Evolutionary conservation across 2,329 filamentous ascomycete genomes (phyloP), one percentile per base, ranked within the genome.

Genomic region (Triangularia verruculosa): DNA sequence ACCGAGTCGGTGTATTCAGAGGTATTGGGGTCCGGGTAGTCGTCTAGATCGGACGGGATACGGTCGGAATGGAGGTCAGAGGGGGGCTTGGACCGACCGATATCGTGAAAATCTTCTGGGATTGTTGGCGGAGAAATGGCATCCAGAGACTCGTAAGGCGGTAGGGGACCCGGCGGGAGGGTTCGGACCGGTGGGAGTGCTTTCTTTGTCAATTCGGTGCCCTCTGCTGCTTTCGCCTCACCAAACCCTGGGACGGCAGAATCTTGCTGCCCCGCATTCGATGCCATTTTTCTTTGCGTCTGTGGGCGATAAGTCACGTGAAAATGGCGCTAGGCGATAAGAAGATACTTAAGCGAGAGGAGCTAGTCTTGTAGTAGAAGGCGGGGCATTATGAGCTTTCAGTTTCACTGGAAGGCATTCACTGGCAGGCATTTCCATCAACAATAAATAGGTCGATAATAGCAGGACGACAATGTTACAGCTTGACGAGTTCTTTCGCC

Each of bases 181-280:
- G 24, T 17, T 55, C 32, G 65, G 59, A 59, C 57, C 20, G 61
- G 67, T 58, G 66, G 67, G 51, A 63, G 60, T 22, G 63, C 59
- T 62, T 64, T 67, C 59, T 66, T 66, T 62, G 53, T 47, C 39
- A 20, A 47, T 47, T 47, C 57, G 30, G 47, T 47, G 62, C 28
- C 62, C 32, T 57, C 28, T 32, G 39, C 17, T 47, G 52, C 24
- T 54, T 61, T 28, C 57, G 39, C 64, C 56, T 66, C 63, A 57
- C 27, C 59, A 66, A 65, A 61, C 57, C 57, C 57, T 59, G 57
- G 39, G 39, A 27, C 57, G n/a, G 47, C 65, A 68, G 67, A 66
- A 70, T 64, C 66, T 67, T 65, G 64, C 51, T 67, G 69, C 69
- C 67, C 67, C 69, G 67, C 69, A 70, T 66, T 61, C 59, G 61